Conservation (phyloP, 225 moss, liverwort and hornwort species). For the Rhytidiadelphus loreus region DNA sequence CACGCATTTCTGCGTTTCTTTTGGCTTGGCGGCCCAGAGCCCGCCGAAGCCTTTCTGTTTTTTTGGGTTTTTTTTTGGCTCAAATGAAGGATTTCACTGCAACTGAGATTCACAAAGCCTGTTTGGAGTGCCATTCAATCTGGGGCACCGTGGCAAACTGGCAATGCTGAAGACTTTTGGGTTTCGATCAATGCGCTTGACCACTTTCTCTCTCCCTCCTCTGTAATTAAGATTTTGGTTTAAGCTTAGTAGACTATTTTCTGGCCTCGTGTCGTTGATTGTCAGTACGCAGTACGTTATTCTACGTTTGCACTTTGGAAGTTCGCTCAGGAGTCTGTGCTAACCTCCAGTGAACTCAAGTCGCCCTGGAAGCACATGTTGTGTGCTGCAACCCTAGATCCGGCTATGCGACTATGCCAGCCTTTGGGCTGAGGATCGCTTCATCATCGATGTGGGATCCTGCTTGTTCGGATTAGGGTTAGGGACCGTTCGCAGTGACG, state of each 20-base stretch:
- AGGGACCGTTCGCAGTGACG: neutral
- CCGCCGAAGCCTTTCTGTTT: no score
- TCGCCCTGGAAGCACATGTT: neutral
- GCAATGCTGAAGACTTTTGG: neutral
- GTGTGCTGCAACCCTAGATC: neutral
- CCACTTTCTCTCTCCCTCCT: neutral
- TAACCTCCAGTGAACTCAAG: neutral
- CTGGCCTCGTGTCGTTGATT: neutral
- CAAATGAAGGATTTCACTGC: neutral
- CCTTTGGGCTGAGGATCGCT: neutral
- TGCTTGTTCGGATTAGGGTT: constrained; percentile 6
- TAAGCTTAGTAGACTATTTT: neutral
- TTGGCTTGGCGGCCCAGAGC: neutral
- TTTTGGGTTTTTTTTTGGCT: no score
- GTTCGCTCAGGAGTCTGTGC: neutral
- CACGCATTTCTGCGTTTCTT: neutral
- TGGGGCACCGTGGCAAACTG: neutral
- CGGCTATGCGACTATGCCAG: neutral
- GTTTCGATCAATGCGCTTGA: neutral
- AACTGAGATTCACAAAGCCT: neutral
- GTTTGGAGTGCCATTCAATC: neutral
- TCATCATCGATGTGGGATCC: neutral
- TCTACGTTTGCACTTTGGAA: neutral
- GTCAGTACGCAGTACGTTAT: neutral
- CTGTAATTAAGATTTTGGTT: neutral